Evolutionary conservation across 768 basidiomycete genomes (phyloP), one percentile per base, ranked within the genome.

Genomic region (Amanita pallidorosea): DNA sequence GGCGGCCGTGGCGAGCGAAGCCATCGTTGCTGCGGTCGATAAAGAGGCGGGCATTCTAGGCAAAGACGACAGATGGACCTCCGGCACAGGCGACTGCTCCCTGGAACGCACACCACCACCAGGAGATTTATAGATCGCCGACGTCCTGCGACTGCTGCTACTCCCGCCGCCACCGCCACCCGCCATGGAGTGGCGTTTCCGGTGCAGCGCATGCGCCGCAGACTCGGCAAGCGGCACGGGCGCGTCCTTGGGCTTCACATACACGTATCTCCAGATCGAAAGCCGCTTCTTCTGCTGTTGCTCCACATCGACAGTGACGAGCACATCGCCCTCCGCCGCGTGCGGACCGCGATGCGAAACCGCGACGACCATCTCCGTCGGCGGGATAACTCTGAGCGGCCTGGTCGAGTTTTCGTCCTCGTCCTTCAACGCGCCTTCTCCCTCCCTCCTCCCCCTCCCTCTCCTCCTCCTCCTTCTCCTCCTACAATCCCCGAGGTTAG

Each of bases 201-300:
- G 15, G 13, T 51, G 50, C 12, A 34, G 4, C 13, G 50, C 36
- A 17, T 51, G 50, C 11, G 37, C 20, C 8, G 18, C 36, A 1
- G 43, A 18, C 22, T 62, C 65, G 0, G 61, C 64, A 15, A 69
- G 59, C 11, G 73, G 70, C 15, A 70, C 60, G 3, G 76, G 79
- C 1, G 70, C 67, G 53, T 77, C 76, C 58, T 76, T 79, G 8
- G 79, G 80, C 54, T 77, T 78, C 53, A 83, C 63, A 57, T 82
- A 83, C 0, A 71, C 74, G 60, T 88, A 88, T 23, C 83, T 75
- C 87, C 88, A 90, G 36, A 88, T 63, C 2, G 82, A 76, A 2
- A 88, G 56, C 42, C 70, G 70, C 9, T 65, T 68, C 46, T 27
- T 27, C 7, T 27, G 27, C 7, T 27, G 27, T 1, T 68, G 75